Evolutionary conservation across 345 rosid genomes (phyloP).

Genomic region (Eucalyptus albens): DNA sequence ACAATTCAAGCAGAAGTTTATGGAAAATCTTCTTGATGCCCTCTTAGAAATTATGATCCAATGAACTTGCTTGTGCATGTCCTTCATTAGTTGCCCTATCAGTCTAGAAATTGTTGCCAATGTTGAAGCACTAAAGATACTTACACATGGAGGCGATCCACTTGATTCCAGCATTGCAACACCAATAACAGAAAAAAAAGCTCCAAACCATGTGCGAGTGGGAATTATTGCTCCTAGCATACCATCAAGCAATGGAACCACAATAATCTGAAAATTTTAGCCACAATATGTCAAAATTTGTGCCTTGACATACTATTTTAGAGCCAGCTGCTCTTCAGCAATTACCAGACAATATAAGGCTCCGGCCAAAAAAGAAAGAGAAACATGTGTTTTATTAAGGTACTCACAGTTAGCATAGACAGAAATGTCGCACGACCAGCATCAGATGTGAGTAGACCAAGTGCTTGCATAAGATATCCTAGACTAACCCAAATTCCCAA

Average conservation of each 20-base stretch:
- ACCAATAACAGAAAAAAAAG: constrained; percentile 38
- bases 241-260: constrained; percentile 65
- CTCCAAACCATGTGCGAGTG: constrained; percentile 53
- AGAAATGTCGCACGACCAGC: constrained; percentile 55
- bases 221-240: constrained; percentile 59
- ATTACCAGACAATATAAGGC: not conserved
- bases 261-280: constrained; percentile 31
- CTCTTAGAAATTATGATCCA: not conserved
- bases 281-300: not conserved
- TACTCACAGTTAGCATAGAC: constrained; percentile 38
- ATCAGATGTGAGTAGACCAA: constrained; percentile 43
- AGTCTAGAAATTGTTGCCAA: not conserved
- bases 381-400: not conserved
- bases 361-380: not conserved
- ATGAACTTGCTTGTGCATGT: not conserved
- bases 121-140: not conserved
- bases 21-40: not conserved
- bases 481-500: constrained; percentile 58
- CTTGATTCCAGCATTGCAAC: constrained; percentile 55
- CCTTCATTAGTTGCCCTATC: not conserved
- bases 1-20: not conserved
- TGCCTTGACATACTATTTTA: not conserved
- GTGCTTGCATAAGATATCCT: constrained; percentile 47
- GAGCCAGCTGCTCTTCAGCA: not conserved
- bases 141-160: constrained; percentile 49